A percentile compares a stretch with the other conserved stretches of the same genome.
Conservation (phyloP, 2,329 filamentous ascomycete species). For the Botrytis sinoallii region DNA sequence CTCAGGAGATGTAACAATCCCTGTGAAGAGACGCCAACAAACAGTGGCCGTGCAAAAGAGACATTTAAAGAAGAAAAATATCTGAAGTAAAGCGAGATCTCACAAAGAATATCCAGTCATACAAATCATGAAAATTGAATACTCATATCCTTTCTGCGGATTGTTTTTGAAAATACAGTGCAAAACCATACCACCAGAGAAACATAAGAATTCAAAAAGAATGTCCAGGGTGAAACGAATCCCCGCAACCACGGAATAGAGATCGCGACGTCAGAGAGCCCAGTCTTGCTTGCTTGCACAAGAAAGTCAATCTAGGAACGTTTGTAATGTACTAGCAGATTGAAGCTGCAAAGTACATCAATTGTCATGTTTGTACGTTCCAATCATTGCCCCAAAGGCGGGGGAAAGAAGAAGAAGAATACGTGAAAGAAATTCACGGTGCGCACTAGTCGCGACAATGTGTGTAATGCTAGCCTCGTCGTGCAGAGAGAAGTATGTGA, state of each 20-base stretch:
- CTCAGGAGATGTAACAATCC: not conserved
- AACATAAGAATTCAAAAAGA: not conserved
- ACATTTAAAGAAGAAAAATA: not conserved
- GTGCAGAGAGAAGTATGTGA: not conserved
- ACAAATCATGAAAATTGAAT: not conserved
- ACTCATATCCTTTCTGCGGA: not conserved
- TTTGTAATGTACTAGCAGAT: conserved; percentile 46
- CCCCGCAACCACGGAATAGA: conserved; percentile 48
- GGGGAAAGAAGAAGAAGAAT: not conserved
- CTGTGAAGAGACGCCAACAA: not conserved
- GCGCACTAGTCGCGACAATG: not conserved
- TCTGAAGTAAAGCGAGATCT: not conserved
- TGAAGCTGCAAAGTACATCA: conserved; percentile 46
- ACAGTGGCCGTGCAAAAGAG: not conserved
- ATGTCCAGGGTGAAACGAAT: conserved; percentile 57
- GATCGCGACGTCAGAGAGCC: conserved; percentile 60
- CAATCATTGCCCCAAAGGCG: not conserved
- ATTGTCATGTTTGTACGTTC: conserved; percentile 18
- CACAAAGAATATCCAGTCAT: not conserved
- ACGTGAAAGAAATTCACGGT: not conserved
- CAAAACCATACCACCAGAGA: not conserved
- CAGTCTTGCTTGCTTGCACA: conserved; percentile 33
- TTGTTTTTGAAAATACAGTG: not conserved
- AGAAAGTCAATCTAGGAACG: conserved; percentile 53
- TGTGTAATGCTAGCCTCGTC: not conserved